Evolutionary conservation across 2,329 filamentous ascomycete genomes (phyloP).

Genomic region (Hypoxylon sp.): DNA sequence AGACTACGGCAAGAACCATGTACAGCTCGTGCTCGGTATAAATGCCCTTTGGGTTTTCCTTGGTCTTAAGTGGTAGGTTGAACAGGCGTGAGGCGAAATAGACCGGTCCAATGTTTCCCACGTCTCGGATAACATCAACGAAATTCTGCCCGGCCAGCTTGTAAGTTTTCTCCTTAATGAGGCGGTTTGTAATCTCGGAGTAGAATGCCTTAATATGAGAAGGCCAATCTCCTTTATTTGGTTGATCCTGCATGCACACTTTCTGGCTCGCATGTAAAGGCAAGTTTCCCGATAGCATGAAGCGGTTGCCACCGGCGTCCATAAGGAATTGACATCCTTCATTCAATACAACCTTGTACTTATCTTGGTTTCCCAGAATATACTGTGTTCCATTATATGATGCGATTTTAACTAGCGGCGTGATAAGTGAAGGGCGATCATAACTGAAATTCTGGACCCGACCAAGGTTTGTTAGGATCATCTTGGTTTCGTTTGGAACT

Average conservation of each 20-base stretch:
- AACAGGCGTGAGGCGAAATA: conserved; percentile 75
- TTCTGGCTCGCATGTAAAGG: conserved; percentile 65
- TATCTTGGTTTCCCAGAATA: conserved; percentile 71
- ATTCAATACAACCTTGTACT: conserved; percentile 77
- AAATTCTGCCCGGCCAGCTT: conserved; percentile 72
- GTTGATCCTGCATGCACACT: conserved; percentile 68
- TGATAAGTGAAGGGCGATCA: conserved; percentile 69
- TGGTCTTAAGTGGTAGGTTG: conserved; percentile 76
- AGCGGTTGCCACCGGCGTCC: conserved; percentile 66
- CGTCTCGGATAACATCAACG: conserved; percentile 79
- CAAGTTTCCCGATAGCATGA: conserved; percentile 70
- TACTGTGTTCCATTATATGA: conserved; percentile 74
- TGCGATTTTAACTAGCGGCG: conserved; percentile 68
- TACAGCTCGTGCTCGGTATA: conserved; percentile 71
- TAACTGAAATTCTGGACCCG: conserved; percentile 80
- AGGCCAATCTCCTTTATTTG: conserved; percentile 75
- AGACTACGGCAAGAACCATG: conserved; percentile 76
- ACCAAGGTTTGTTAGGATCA: conserved; percentile 77
- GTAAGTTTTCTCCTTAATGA: conserved; percentile 77
- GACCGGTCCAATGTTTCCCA: conserved; percentile 77
- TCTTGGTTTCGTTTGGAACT: conserved; percentile 79
- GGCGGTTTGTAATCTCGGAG: conserved; percentile 70
- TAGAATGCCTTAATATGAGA: conserved; percentile 77
- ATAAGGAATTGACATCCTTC: conserved; percentile 75
- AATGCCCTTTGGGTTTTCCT: conserved; percentile 71